A percentile compares a stretch with the other conserved stretches of the same genome.
Conservation (phyloP, 2,329 filamentous ascomycete genomes). For the Ophiostoma sp. region DNA sequence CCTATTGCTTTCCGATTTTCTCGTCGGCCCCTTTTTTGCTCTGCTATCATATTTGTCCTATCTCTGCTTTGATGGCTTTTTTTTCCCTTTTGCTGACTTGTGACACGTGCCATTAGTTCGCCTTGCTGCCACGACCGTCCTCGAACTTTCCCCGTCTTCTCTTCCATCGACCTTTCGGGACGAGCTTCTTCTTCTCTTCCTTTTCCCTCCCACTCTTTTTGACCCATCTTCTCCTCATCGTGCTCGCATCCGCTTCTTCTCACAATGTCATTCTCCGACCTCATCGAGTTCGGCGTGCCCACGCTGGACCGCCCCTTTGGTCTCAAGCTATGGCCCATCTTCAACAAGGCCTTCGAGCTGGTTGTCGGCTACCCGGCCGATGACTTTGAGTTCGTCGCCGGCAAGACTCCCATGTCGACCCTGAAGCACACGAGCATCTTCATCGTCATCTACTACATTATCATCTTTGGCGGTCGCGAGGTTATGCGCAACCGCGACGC, state of each 20-base stretch:
- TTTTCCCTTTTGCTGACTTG: slow-evolving; percentile 17
- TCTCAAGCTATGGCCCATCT: slow-evolving; percentile 86
- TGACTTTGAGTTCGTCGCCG: slow-evolving; percentile 77
- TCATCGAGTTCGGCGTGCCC: slow-evolving; percentile 54
- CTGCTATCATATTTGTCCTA: not conserved
- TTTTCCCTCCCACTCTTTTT: not conserved
- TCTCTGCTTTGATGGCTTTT: not conserved
- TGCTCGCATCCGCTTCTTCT: not conserved
- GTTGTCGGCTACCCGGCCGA: slow-evolving; percentile 76
- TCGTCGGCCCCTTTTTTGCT: slow-evolving; percentile 8
- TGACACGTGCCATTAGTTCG: slow-evolving; percentile 20
- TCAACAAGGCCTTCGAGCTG: slow-evolving; percentile 75
- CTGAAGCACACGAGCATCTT: slow-evolving; percentile 74
- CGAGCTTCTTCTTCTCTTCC: slow-evolving; percentile 10
- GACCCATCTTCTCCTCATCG: not conserved
- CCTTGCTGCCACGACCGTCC: slow-evolving; percentile 13
- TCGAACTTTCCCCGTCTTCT: not conserved
- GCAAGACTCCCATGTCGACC: slow-evolving; percentile 84
- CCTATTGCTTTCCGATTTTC: slow-evolving; percentile 17
- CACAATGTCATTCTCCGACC: slow-evolving; percentile 25
- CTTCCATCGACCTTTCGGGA: slow-evolving; percentile 11
- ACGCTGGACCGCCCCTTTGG: slow-evolving; percentile 90
- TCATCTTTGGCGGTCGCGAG: slow-evolving; percentile 90
- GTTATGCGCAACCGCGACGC: slow-evolving; percentile 82
- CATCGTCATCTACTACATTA: slow-evolving; percentile 80